Evolutionary conservation across 495 filamentous ascomycete species (phyloP).

Genomic region (Penicillium bialowiezense): DNA sequence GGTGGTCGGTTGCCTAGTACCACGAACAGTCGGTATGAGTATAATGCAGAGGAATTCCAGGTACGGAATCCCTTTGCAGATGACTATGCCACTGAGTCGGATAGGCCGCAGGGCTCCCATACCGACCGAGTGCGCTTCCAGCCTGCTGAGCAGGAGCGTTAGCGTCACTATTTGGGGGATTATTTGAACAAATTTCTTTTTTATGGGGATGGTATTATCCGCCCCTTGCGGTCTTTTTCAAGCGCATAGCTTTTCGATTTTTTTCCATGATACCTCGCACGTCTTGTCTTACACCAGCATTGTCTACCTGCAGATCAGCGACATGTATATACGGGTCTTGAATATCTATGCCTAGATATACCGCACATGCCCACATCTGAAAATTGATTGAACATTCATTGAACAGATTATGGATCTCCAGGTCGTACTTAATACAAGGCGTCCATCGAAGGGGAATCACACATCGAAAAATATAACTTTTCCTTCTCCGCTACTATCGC

Average conservation of each 20-base stretch:
- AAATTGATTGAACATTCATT: background rate
- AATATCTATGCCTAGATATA: no score
- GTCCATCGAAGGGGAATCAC: no score
- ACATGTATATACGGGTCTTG: background rate
- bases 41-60: conserved; percentile 42
- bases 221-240: background rate
- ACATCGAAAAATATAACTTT: no score
- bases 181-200: no score
- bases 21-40: conserved; percentile 28
- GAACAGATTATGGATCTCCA: background rate
- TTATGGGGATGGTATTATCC: no score
- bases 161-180: background rate
- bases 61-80: conserved; percentile 49
- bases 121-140: conserved; percentile 5
- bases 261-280: conserved; percentile 15
- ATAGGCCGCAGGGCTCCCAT: background rate
- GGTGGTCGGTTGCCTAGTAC: conserved; percentile 7
- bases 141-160: conserved; percentile 19
- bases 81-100: conserved; percentile 21
- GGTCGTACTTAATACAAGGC: background rate
- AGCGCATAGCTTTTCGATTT: background rate
- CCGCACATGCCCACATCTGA: no score
- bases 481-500: no score
- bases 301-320: background rate
- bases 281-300: background rate